These are phyloP conservation scores for Thraustochytrium sp. DNA, from an alignment of 352 stramenopile species.

Conservation along the genomic window DNA sequence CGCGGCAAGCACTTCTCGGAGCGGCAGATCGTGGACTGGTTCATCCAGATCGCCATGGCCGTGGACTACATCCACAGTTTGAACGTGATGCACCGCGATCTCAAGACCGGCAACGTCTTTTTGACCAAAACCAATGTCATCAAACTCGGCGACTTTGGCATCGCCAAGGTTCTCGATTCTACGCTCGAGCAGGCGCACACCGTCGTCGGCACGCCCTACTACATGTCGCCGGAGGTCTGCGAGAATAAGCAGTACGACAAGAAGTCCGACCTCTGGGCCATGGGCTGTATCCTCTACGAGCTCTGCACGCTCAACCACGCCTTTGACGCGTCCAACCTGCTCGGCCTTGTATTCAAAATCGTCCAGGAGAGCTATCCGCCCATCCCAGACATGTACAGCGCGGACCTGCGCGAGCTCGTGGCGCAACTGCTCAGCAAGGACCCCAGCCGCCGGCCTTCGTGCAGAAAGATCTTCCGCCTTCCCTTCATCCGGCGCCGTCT, in stretches of 20 bases:
- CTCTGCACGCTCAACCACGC: constrained; percentile 57
- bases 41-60: constrained; percentile 45
- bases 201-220: constrained; percentile 46
- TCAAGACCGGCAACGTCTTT: constrained; percentile 48
- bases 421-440: constrained; percentile 29
- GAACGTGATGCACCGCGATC: constrained; percentile 45
- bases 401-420: constrained; percentile 36
- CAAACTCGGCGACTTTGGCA: constrained; percentile 47
- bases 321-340: constrained; percentile 56
- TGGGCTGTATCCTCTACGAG: constrained; percentile 60
- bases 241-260: constrained; percentile 55
- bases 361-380: constrained; percentile 52
- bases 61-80: constrained; percentile 51
- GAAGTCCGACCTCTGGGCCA: constrained; percentile 58
- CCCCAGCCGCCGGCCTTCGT: neutral
- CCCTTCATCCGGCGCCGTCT: constrained; percentile 11
- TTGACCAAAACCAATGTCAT: constrained; percentile 44
- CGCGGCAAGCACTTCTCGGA: constrained; percentile 47
- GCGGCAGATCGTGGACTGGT: constrained; percentile 37
- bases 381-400: constrained; percentile 35
- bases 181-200: constrained; percentile 58
- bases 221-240: constrained; percentile 56
- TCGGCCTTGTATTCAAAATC: constrained; percentile 59
- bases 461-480: constrained; percentile 15
- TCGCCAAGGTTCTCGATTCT: constrained; percentile 40